A percentile compares a stretch with the other conserved stretches of the same genome.
Conservation (phyloP, 2,329 filamentous ascomycete species). For the Podosphaera aphanis region DNA sequence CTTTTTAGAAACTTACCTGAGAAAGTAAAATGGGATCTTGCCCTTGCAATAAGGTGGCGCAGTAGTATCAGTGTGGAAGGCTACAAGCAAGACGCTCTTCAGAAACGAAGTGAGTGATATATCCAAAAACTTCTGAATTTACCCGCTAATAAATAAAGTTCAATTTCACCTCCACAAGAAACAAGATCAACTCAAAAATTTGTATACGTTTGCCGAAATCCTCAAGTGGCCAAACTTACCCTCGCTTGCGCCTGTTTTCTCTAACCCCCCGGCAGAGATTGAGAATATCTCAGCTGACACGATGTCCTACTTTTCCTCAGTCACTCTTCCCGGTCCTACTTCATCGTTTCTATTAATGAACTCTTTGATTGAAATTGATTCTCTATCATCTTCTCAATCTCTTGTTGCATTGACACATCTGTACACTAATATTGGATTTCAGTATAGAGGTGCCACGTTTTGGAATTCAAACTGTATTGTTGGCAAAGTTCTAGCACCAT, state of each 20-base stretch:
- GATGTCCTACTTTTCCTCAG: slow-evolving; percentile 55
- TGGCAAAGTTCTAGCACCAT: slow-evolving; percentile 51
- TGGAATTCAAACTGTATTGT: slow-evolving; percentile 52
- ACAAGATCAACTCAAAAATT: slow-evolving; percentile 41
- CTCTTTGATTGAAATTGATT: slow-evolving; percentile 50
- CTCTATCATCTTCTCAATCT: slow-evolving; percentile 32
- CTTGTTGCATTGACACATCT: slow-evolving; percentile 45
- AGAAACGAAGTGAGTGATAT: slow-evolving; percentile 24
- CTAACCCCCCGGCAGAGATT: slow-evolving; percentile 28
- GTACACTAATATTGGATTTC: slow-evolving; percentile 47
- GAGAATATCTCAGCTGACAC: slow-evolving; percentile 43
- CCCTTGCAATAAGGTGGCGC: slow-evolving; percentile 49
- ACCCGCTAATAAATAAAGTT: slow-evolving; percentile 18
- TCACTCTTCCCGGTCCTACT: slow-evolving; percentile 45
- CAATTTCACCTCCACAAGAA: slow-evolving; percentile 41
- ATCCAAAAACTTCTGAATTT: not conserved
- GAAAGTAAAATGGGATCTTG: slow-evolving; percentile 48
- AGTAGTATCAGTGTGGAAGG: slow-evolving; percentile 44
- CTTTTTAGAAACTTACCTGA: slow-evolving; percentile 42
- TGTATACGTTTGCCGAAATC: slow-evolving; percentile 43
- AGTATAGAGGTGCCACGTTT: slow-evolving; percentile 57
- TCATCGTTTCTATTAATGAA: slow-evolving; percentile 62
- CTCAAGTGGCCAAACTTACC: slow-evolving; percentile 59
- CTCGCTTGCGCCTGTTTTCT: slow-evolving; percentile 36
- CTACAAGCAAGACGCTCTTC: slow-evolving; percentile 24